Conservation (phyloP, 805 yeast species). For the Candida nitratophila region DNA sequence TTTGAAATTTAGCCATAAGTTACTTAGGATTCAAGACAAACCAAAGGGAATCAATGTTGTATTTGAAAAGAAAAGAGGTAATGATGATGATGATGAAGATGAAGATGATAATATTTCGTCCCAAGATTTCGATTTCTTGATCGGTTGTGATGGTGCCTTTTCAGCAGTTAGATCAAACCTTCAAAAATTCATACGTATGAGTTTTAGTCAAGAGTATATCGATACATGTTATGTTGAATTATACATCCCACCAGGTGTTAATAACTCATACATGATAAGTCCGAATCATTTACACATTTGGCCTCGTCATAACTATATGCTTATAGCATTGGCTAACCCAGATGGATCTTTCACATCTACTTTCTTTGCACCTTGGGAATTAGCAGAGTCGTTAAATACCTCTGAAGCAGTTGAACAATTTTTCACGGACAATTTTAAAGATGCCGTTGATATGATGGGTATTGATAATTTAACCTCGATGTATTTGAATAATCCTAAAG, state of each 20-base stretch:
- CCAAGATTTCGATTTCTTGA: constrained; percentile 57
- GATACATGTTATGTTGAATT: constrained; percentile 82
- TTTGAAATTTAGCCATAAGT: constrained; percentile 49
- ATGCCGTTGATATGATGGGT: constrained; percentile 68
- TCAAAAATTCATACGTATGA: constrained; percentile 62
- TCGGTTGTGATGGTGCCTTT: constrained; percentile 86
- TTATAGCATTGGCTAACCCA: constrained; percentile 78
- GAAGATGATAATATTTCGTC: too few species aligned
- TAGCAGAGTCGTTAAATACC: constrained; percentile 46
- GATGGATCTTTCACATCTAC: constrained; percentile 90
- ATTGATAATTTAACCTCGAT: constrained; percentile 41
- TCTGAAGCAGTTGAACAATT: constrained; percentile 40
- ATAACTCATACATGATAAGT: constrained; percentile 42
- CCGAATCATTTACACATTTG: constrained; percentile 85
- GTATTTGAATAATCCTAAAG: constrained; percentile 58
- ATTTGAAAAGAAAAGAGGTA: not conserved
- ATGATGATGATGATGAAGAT: not conserved
- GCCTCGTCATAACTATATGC: constrained; percentile 85
- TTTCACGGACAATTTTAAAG: constrained; percentile 59
- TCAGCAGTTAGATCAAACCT: constrained; percentile 66
- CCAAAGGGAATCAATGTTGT: constrained; percentile 5
- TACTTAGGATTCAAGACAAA: constrained; percentile 30
- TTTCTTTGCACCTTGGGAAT: constrained; percentile 72
- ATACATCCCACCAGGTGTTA: constrained; percentile 53
- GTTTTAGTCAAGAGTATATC: constrained; percentile 67